These are phyloP conservation scores for Clarireedia paspali DNA, from an alignment of 2,329 filamentous ascomycete species.

Conservation along the genomic window DNA sequence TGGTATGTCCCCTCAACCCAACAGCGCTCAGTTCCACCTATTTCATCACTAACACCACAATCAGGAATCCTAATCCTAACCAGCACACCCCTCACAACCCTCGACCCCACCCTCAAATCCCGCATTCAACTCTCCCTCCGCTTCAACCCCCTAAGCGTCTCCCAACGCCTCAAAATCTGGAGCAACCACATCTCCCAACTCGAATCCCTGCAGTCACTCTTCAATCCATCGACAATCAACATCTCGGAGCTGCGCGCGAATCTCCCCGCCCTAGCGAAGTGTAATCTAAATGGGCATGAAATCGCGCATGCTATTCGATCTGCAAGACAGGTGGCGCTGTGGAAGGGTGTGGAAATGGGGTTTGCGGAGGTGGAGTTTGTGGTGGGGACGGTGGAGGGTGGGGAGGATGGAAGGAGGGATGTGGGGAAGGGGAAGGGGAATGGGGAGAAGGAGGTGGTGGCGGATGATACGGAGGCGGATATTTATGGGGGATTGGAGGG, in stretches of 20 bases:
- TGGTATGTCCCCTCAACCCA: background rate
- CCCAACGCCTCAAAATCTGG: conserved; percentile 11
- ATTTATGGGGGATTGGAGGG: conserved; percentile 3
- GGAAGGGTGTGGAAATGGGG: conserved; percentile 3
- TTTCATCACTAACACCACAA: background rate
- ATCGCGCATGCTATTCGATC: conserved; percentile 5
- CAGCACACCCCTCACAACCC: conserved; percentile 31
- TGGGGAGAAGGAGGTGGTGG: background rate
- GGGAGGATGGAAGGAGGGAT: background rate
- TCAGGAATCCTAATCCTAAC: conserved; percentile 36
- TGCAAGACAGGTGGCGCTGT: conserved; percentile 10
- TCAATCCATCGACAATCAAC: conserved; percentile 4
- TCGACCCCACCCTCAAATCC: conserved; percentile 32
- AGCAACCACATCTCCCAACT: conserved; percentile 20
- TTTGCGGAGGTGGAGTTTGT: conserved; percentile 4
- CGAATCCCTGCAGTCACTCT: conserved; percentile 33
- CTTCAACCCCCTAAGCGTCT: conserved; percentile 15
- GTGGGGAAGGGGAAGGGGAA: background rate
- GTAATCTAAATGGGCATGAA: conserved; percentile 7
- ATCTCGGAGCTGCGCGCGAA: conserved; percentile 3
- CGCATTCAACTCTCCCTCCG: conserved; percentile 29
- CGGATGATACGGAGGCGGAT: background rate
- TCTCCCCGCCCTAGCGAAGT: background rate
- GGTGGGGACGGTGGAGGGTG: background rate
- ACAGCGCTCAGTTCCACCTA: background rate